Base-by-base conservation (phyloP, 2,329 filamentous ascomycete species). In the Thelonectria discophora region DNA sequence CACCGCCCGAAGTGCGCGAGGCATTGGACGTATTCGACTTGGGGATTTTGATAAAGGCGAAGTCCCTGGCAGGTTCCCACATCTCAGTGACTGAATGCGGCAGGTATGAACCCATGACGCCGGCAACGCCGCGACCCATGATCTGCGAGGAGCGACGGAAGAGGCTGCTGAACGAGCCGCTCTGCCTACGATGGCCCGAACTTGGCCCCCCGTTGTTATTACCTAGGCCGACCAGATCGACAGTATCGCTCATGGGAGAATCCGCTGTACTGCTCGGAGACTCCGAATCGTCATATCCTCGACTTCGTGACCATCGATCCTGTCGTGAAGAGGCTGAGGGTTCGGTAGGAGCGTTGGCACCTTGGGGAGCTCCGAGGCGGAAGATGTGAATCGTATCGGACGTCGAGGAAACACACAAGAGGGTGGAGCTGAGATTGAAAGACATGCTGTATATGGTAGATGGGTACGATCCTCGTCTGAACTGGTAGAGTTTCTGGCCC, bases 361-460 rank as follows among this genome's bases (percentile, higher is more conserved):
- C 74, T 5, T 77, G 77, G 17, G 86, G 82, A 54, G 78, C 81
- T 54, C 81, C 82, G 18, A 99, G 84, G 56, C 94, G 92, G 81
- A 99, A 99, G 53, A 99, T 93, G 75, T 99, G 95, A 10, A 99
- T 90, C 0, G 95, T 99, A 73, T 99, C 95, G 1, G 94, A 97
- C 1, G 93, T 94, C 3, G 94, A 98, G 5, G 95, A 98, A 42
- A 99, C 94, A 73, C 94, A 97, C 37, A 99, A 86, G 11, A 99
- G 83, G 1, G 94, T 97, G 2, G 94, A 97, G 61, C 91, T 93
- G 51, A 93, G 89, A 77, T 99, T 99, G 80, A 99, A 99, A 1
- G 94, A 97, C 93, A 99, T 97, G 86, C 93, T 97, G 80, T 94
- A 97, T 69, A 99, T 99, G 42, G 92, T 90, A 2, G 94, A 94